These are phyloP conservation scores for Daldinia concentrica DNA, from an alignment of 495 filamentous ascomycete genomes.

Conservation along the genomic window DNA sequence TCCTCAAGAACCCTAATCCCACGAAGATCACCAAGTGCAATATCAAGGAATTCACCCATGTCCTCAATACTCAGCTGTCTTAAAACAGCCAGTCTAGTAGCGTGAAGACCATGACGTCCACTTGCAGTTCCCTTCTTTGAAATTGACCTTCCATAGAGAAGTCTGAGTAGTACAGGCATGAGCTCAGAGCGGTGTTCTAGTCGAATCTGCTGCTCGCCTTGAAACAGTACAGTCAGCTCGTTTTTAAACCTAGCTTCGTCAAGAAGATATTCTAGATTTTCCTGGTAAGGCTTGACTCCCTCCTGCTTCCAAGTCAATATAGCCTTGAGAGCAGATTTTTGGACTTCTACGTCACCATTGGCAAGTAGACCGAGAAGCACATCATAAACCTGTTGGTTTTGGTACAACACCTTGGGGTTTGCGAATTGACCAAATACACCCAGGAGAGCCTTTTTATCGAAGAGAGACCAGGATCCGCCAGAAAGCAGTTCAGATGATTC, in stretches of 20 bases:
- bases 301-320: slow-evolving; percentile 88
- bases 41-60: slow-evolving; percentile 79
- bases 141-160: slow-evolving; percentile 90
- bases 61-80: slow-evolving; percentile 66
- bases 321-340: slow-evolving; percentile 83
- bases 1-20: slow-evolving; percentile 65
- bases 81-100: slow-evolving; percentile 67
- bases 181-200: slow-evolving; percentile 73
- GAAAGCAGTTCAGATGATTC: slow-evolving; percentile 54
- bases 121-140: slow-evolving; percentile 77
- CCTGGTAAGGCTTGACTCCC: slow-evolving; percentile 79
- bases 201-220: slow-evolving; percentile 80
- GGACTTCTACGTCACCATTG: slow-evolving; percentile 89
- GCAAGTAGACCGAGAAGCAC: slow-evolving; percentile 76
- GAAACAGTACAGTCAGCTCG: slow-evolving; percentile 86
- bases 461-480: slow-evolving; percentile 64
- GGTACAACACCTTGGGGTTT: slow-evolving; percentile 85
- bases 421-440: slow-evolving; percentile 83
- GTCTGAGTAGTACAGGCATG: slow-evolving; percentile 84
- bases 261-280: slow-evolving; percentile 85
- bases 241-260: slow-evolving; percentile 94
- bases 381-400: slow-evolving; percentile 76
- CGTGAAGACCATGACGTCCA: slow-evolving; percentile 67
- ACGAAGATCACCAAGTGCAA: slow-evolving; percentile 76
- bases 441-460: slow-evolving; percentile 82